Evolutionary conservation across 2,329 filamentous ascomycete genomes (phyloP).

Genomic region (Apiospora saccharicola): DNA sequence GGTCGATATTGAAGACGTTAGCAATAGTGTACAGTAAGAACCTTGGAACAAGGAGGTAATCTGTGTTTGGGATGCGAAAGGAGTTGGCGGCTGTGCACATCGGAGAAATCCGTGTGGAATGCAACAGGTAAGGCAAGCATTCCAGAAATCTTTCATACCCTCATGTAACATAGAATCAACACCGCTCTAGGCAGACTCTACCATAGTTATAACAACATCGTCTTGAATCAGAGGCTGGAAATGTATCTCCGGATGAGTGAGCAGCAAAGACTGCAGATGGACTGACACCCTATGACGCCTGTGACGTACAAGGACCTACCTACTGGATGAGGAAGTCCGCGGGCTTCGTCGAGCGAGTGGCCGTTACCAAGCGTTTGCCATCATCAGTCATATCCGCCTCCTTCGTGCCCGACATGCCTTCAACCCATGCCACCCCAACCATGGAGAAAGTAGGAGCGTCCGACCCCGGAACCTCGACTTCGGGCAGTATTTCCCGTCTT

Average conservation of each 20-base stretch:
- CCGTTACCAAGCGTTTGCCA: not conserved
- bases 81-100: not conserved
- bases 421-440: not conserved
- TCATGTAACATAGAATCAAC: not conserved
- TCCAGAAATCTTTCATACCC: not conserved
- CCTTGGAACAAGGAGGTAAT: not conserved
- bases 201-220: too few species aligned
- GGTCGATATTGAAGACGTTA: not conserved
- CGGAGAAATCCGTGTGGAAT: not conserved
- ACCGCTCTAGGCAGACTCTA: too few species aligned
- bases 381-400: not conserved
- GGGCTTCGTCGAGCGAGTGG: not conserved
- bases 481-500: not conserved
- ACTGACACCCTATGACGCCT: too few species aligned
- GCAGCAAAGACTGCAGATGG: too few species aligned
- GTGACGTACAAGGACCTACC: too few species aligned
- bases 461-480: not conserved
- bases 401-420: not conserved
- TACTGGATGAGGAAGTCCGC: not conserved
- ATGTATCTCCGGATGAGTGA: too few species aligned
- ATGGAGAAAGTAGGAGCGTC: not conserved
- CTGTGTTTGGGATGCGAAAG: not conserved
- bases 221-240: too few species aligned
- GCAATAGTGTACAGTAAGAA: not conserved
- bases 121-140: not conserved